Conservation (phyloP, 306 rosid genomes). For the Rosa persica region DNA sequence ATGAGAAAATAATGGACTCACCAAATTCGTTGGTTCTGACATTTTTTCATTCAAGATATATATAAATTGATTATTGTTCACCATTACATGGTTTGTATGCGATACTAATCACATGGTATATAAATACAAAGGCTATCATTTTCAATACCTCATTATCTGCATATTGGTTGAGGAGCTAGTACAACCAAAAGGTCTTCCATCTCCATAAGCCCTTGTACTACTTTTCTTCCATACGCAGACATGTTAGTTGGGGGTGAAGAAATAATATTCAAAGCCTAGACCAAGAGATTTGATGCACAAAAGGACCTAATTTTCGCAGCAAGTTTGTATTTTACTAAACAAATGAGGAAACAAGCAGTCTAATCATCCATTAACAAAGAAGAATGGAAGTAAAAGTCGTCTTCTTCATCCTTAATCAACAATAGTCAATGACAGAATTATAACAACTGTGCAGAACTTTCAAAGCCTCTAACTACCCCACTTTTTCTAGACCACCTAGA, state of each 20-base stretch:
- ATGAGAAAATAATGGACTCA: background rate
- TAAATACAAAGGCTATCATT: background rate
- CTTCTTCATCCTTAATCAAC: background rate
- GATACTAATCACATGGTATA: background rate
- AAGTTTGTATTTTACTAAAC: background rate
- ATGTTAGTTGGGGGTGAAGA: background rate
- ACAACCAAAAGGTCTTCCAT: background rate
- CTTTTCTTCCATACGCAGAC: background rate
- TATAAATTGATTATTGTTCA: too few relatives aligned
- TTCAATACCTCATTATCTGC: background rate
- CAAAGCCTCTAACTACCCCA: constrained; percentile 7
- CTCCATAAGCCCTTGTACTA: background rate
- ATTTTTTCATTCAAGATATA: background rate
- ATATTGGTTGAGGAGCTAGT: background rate
- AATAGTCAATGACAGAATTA: background rate
- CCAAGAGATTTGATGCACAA: background rate
- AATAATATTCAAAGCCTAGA: background rate
- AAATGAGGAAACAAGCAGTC: background rate
- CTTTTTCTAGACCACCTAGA: background rate
- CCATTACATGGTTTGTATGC: background rate
- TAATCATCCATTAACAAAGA: background rate
- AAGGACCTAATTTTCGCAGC: background rate
- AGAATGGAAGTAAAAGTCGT: background rate
- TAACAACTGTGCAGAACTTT: constrained; percentile 1
- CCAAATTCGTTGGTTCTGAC: too few relatives aligned